These are phyloP conservation scores for Gentiana macrophylla DNA, from an alignment of 257 asterid species.

Conservation along the genomic window DNA sequence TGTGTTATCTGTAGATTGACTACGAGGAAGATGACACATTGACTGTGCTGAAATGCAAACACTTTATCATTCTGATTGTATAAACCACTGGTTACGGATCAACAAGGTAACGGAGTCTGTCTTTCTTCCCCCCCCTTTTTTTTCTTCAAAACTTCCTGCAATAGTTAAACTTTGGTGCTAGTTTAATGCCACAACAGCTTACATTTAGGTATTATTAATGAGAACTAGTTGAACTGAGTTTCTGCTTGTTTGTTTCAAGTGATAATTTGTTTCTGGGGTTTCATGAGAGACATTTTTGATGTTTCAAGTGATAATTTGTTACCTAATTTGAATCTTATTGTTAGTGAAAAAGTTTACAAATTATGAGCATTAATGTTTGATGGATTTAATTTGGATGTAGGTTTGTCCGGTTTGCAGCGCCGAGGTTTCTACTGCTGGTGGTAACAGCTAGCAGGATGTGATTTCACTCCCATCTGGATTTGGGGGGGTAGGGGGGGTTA, in stretches of 20 bases:
- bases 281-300: no score
- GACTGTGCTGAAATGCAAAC: slow-evolving; percentile 83
- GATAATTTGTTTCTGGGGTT: no score
- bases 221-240: slow-evolving; percentile 11
- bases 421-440: slow-evolving; percentile 66
- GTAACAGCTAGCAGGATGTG: slow-evolving; percentile 35
- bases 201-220: no score
- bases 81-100: slow-evolving; percentile 71
- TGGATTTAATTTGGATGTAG: slow-evolving; percentile 30
- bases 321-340: no score
- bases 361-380: background rate
- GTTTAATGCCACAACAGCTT: no score
- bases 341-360: no score
- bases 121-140: no score
- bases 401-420: slow-evolving; percentile 90
- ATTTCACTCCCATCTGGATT: no score
- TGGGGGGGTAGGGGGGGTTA: no score
- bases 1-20: slow-evolving; percentile 87
- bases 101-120: slow-evolving; percentile 50
- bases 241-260: slow-evolving; percentile 6
- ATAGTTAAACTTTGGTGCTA: no score
- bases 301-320: no score
- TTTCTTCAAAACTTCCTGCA: no score
- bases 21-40: slow-evolving; percentile 75
- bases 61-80: slow-evolving; percentile 77